phyloP scores from a whole-genome alignment of 1,284 basidiomycete species.

The Trametes sp. region DNA sequence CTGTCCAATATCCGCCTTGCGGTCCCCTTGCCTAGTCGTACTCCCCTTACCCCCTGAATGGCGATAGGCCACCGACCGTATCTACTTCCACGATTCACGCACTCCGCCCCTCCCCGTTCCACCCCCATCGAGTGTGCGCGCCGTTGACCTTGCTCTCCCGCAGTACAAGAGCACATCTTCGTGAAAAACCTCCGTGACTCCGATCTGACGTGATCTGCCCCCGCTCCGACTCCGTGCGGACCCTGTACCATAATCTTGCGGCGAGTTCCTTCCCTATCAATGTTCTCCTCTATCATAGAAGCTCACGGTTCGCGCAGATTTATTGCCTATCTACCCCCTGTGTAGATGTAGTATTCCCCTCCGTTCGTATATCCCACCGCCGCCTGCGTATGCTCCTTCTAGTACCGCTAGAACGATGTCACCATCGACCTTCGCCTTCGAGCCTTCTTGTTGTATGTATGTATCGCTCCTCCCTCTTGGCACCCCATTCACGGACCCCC shows the following conservation, averaged over 20 bases:
- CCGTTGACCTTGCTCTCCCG: conserved; percentile 5
- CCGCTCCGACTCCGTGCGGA: neutral
- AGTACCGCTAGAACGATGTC: neutral
- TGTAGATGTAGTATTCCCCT: conserved; percentile 14
- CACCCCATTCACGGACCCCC: neutral
- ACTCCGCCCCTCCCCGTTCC: neutral
- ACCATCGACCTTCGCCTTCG: neutral
- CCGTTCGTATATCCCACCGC: neutral
- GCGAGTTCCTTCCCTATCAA: neutral
- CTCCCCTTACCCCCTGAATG: neutral
- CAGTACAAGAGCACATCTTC: conserved; percentile 28
- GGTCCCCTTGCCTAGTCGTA: neutral
- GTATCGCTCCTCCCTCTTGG: neutral
- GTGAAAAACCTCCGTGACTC: conserved; percentile 23
- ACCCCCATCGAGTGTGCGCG: neutral
- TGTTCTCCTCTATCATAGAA: neutral
- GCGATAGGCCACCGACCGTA: neutral
- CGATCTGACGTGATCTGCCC: conserved; percentile 18
- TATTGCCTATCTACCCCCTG: conserved; percentile 16
- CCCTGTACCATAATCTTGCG: conserved; percentile 12
- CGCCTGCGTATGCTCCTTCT: neutral
- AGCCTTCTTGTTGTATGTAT: conserved; percentile 10
- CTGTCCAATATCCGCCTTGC: neutral
- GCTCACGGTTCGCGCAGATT: conserved; percentile 2
- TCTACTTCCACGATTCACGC: neutral